Evolutionary conservation across 257 asterid genomes (phyloP).

Genomic region (Nicotiana sylvestris): DNA sequence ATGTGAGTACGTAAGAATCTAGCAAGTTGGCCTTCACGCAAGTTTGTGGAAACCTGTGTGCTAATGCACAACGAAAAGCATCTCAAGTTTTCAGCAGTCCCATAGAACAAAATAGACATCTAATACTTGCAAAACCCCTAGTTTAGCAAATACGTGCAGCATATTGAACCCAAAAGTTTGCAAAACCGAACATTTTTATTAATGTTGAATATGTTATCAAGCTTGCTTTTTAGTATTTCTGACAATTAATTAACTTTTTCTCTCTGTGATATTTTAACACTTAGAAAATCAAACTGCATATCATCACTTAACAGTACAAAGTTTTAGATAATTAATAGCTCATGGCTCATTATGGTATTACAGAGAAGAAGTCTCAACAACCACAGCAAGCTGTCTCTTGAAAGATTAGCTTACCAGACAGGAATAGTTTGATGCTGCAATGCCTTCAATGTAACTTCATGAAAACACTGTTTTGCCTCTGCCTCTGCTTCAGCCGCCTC

Average conservation of each 20-base stretch:
- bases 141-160: not conserved
- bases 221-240: not conserved
- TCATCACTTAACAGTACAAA: not conserved
- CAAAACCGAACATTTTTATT: not conserved
- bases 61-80: not conserved
- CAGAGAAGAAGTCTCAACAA: not conserved
- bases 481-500: conserved; percentile 14
- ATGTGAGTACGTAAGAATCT: not conserved
- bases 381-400: not conserved
- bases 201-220: too few species aligned
- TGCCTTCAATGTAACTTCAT: conserved; percentile 68
- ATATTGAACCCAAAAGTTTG: not conserved
- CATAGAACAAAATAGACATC: not conserved
- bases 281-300: not conserved
- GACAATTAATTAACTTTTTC: not conserved
- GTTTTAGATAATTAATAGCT: not conserved
- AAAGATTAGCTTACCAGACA: conserved; percentile 48
- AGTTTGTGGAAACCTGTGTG: not conserved
- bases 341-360: not conserved
- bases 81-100: not conserved
- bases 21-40: not conserved
- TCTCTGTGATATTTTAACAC: not conserved
- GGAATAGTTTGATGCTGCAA: conserved; percentile 43
- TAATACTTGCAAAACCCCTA: not conserved
- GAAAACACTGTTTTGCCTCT: conserved; percentile 65